Evolutionary conservation across 306 rosid species (phyloP), one percentile per base, ranked within the genome.

Genomic region (Echinosophora koreensis): DNA sequence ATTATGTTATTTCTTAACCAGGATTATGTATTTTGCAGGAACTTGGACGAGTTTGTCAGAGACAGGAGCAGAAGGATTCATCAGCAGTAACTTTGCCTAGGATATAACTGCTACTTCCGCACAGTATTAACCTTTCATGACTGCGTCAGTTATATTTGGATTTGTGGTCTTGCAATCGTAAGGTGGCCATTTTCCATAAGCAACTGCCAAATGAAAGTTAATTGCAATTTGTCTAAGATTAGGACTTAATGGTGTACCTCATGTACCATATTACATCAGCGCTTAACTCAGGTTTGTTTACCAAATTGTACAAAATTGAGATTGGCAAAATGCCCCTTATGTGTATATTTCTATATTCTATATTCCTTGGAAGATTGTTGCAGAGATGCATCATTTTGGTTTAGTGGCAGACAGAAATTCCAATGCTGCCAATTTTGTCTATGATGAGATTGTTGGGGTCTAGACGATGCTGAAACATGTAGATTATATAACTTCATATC

Each of bases 231-330:
- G 22, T 22, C 49, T 11, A 44, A 13, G 64, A 38, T 55, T 75
- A 55, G 84, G 35, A 74, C 69, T 69, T 46, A 22, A 16, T 64
- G 27, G 74, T 79, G 75, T 55, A 47, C 32, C 47, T 79, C 68
- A 34, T 59, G 69, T 60, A 60, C 14, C 9, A 37, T 71, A 54
- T 58, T 64, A 64, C 13, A 54, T 50, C 41, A 14, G 30, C 15
- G 59, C 42, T 49, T 63, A 62, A 70, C 35, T 50, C 46, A 38
- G 66, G 49, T 76, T 39, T 57, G 67, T 76, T 55, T 34, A 39
- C 42, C 50, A 16, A 8, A 64, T 50, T 77, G 77, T 84, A 80
- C 84, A 76, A 41, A 84, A 49, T 37, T 46, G 28, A 16, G 81
- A 69, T n/a, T 71, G 62, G 62, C 56, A 38, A 76, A 66, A 11